These are phyloP conservation scores for Ceratobasidium sp. DNA, from an alignment of 1,284 basidiomycete genomes.

Conservation along the genomic window DNA sequence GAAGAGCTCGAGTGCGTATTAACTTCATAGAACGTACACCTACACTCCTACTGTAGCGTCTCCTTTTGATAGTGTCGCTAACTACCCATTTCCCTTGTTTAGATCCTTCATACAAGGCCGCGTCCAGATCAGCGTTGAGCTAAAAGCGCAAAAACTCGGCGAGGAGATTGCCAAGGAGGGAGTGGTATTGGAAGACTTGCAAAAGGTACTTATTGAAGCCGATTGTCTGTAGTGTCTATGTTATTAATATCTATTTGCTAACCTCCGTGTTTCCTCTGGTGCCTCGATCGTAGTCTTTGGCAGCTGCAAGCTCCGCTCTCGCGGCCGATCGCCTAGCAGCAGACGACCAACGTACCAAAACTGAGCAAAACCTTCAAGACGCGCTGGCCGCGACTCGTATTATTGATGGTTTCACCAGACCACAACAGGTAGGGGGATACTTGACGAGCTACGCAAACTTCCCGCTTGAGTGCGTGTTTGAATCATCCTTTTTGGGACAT, in stretches of 20 bases:
- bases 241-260: background rate
- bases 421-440: constrained; percentile 74
- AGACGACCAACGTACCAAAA: constrained; percentile 66
- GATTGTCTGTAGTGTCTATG: background rate
- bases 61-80: too few relatives aligned
- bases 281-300: constrained; percentile 30
- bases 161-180: constrained; percentile 73
- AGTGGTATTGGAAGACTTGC: constrained; percentile 73
- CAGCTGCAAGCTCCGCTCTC: constrained; percentile 23
- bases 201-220: constrained; percentile 62
- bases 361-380: constrained; percentile 81
- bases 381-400: constrained; percentile 78
- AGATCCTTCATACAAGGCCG: constrained; percentile 81
- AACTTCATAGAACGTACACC: too few relatives aligned
- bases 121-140: constrained; percentile 79
- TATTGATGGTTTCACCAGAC: constrained; percentile 79
- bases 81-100: background rate
- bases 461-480: constrained; percentile 76
- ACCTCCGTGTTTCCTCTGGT: background rate
- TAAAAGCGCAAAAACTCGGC: constrained; percentile 79
- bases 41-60: too few relatives aligned
- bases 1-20: constrained; percentile 77
- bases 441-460: constrained; percentile 81
- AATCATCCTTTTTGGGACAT: background rate
- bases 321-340: constrained; percentile 42